Evolutionary conservation across 2,329 filamentous ascomycete species (phyloP), one percentile per base, ranked within the genome.

Genomic region (Fusarium virguliforme): DNA sequence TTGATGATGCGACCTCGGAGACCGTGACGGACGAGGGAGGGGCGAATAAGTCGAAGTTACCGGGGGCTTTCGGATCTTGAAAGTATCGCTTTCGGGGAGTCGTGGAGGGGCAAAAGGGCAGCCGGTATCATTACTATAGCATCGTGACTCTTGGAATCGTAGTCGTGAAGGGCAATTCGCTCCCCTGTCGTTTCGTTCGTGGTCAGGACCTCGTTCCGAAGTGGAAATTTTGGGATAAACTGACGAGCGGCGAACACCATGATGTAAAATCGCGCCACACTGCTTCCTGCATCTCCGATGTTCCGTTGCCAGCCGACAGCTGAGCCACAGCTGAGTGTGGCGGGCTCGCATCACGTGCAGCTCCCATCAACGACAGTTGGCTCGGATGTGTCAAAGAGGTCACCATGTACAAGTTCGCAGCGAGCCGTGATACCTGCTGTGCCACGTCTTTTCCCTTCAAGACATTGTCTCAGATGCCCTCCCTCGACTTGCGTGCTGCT

Each of bases 211-310:
- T 70, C 62, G 56, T 53, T 59, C 46, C 28, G 63, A 50, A 26
- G 62, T 55, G 63, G 67, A 68, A 67, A 56, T 67, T 72, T 74
- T 64, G 50, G 64, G 55, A 53, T 15, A 55, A 18, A 50, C 51
- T 26, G 28, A 37, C 32, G 34, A 62, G 48, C 43, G 26, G 15
- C 43, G 26, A 50, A 30, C n/a, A 66, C 55, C 54, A 68, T 75
- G 74, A 76, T 75, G 70, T 60, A 67, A 70, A 70, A 66, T 24
- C 35, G 59, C 73, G 74, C 74, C 74, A 76, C 72, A 51, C 58
- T 50, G 43, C 8, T 26, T 56, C n/a, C 26, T 37, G 15, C 35
- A 18, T 24, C 34, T 22, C 32, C 41, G 22, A 56, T 28, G 15
- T 35, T 53, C 61, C 51, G 58, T 56, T 55, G 24, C 53, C 54